These are phyloP conservation scores for Globisporangium echinulatum DNA, from an alignment of 352 stramenopile genomes.

Conservation along the genomic window DNA sequence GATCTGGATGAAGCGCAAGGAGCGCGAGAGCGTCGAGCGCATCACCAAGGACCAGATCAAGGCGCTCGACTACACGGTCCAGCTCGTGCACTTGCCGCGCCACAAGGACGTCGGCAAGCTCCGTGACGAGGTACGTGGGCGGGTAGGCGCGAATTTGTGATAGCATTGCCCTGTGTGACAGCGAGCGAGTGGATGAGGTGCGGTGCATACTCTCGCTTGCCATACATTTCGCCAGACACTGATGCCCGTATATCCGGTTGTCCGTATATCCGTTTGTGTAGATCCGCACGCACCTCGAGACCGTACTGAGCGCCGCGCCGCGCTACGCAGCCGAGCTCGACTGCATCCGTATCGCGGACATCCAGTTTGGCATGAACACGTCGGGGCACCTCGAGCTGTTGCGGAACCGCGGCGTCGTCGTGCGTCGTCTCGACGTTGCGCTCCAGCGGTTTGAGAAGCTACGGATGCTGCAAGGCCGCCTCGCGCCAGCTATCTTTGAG, in stretches of 20 bases:
- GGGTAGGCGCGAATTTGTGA: too few relatives aligned
- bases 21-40: constrained; percentile 49
- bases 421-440: constrained; percentile 56
- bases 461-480: constrained; percentile 37
- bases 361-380: constrained; percentile 73
- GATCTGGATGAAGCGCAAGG: constrained; percentile 67
- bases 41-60: constrained; percentile 65
- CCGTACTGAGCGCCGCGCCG: constrained; percentile 39
- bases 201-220: neutral
- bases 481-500: constrained; percentile 31
- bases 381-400: constrained; percentile 59
- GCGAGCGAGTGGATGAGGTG: too few relatives aligned
- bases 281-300: constrained; percentile 62
- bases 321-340: constrained; percentile 54
- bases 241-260: neutral
- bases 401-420: constrained; percentile 45
- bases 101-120: constrained; percentile 60
- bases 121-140: constrained; percentile 38
- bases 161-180: too few relatives aligned
- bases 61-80: constrained; percentile 71
- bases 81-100: constrained; percentile 53
- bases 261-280: constrained; percentile 7
- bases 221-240: neutral
- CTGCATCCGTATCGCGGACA: constrained; percentile 58
- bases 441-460: constrained; percentile 67